Evolutionary conservation across 2,329 filamentous ascomycete genomes (phyloP), one percentile per base, ranked within the genome.

Genomic region (Tolypocladium cylindrosporum): DNA sequence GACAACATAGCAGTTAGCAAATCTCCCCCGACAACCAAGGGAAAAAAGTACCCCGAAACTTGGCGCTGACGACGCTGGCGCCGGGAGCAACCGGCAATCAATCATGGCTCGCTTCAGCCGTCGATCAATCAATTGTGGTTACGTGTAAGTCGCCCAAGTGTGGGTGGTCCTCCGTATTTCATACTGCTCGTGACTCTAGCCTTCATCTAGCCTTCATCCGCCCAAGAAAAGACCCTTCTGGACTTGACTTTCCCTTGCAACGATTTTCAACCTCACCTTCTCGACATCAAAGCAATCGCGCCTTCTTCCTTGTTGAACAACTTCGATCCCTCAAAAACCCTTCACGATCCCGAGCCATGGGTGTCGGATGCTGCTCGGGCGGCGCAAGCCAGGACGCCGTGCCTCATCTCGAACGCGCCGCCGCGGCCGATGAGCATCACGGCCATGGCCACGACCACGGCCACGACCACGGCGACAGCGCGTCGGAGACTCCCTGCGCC

Each of bases 331-430:
- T n/a, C 48, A 5, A 16, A 36, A 9, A 21, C 6, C 2, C 8
- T 2, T 9, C 16, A 3, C 27, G 9, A 19, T 16, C 27, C 52
- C 34, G 40, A 53, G 55, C 43, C 54, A 63, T 63, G 61, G 59
- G 56, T 13, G 31, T 41, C 34, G 60, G 52, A 48, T 61, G 60
- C 55, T 62, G 60, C 51, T 61, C 59, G 42, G 42, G 48, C 19
- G 51, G 50, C 43, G 51, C 55, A 21, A 43, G 54, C 42, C 54
- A 50, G 42, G 8, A 34, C n/a, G 50, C 55, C 39, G 41, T 39
- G n/a, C 50, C 41, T 8, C 56, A 55, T n/a, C 58, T 48, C 13
- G 36, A 48, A n/a, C 45, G 4, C 43, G 57, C 55, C 34, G 27
- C 31, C n/a, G 9, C 42, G 11, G 8, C 8, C 48, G 45, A 37